phyloP scores from a whole-genome alignment of 2,329 filamentous ascomycete genomes.

The Microcera coccophila region DNA sequence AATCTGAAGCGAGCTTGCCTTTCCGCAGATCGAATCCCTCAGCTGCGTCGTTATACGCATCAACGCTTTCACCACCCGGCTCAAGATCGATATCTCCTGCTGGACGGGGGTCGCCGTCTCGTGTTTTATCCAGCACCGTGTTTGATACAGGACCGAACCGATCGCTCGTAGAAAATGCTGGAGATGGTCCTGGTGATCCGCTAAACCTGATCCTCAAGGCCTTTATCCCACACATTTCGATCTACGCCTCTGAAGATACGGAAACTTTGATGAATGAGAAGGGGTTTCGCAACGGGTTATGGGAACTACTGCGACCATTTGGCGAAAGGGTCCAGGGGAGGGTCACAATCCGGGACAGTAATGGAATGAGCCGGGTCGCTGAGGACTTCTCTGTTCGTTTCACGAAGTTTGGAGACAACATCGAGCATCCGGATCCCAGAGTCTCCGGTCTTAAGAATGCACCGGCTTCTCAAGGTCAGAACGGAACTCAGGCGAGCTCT shows the following conservation, averaged over 20 bases:
- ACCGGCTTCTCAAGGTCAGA: constrained; percentile 38
- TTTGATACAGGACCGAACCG: constrained; percentile 46
- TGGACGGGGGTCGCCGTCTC: constrained; percentile 56
- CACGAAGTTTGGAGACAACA: constrained; percentile 60
- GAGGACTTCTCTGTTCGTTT: constrained; percentile 92
- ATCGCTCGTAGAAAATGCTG: constrained; percentile 42
- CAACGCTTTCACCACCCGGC: constrained; percentile 63
- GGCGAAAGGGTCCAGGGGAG: constrained; percentile 85
- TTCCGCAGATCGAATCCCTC: constrained; percentile 54
- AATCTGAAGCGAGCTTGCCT: constrained; percentile 52
- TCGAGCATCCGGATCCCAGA: constrained; percentile 48
- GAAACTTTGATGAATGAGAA: constrained; percentile 77
- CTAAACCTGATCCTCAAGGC: constrained; percentile 70
- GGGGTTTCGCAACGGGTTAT: constrained; percentile 76
- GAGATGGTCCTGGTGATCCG: constrained; percentile 50
- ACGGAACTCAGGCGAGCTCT: constrained; percentile 25
- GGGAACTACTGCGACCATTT: constrained; percentile 84
- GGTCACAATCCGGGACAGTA: constrained; percentile 84
- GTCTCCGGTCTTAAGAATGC: constrained; percentile 26
- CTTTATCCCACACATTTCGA: constrained; percentile 83
- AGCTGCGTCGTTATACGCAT: constrained; percentile 60
- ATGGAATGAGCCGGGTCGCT: constrained; percentile 74
- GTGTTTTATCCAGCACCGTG: constrained; percentile 55
- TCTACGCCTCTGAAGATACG: constrained; percentile 83
- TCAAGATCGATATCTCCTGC: constrained; percentile 67